Evolutionary conservation across 306 rosid genomes (phyloP), one percentile per base, ranked within the genome.

Genomic region (Erythrophleum fordii): DNA sequence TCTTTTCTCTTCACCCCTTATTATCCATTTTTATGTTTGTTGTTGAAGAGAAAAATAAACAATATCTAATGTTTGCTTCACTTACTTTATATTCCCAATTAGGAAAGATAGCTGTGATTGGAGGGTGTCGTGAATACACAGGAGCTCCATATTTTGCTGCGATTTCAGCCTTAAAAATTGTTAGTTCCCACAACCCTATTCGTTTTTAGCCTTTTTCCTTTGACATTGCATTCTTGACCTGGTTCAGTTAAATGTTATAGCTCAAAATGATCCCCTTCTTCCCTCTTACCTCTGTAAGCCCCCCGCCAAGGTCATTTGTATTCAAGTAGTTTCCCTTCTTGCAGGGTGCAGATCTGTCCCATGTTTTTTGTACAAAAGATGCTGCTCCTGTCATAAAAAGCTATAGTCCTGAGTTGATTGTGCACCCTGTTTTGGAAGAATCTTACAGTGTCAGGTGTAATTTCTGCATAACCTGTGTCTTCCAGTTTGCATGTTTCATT

Each of bases 71-170:
- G 11, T 45, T 44, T 61, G 22, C 48, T 59, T 81, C 75, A 44
- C 69, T 86, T 84, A 22, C 48, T 68, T 68, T 42, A 17, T 82
- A 84, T 82, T 74, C 79, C 26, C 20, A 48, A 66, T 77, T 93
- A 93, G 99, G 97, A 80, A 95, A 89, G 58, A 85, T 92, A 84
- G 98, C 98, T 84, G 93, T 94, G 55, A 88, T 94, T 37, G 96
- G 99, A 39, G 99, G 99, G 34, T 95, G 99, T 82, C 99, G 99
- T 64, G 99, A 95, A 81, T 95, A 95, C 80, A 95, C 99, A 0
- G 99, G 99, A 49, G 99, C 99, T 76, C 99, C 99, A 52, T 95
- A 93, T 75, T 95, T 93, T 81, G 92, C 99, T 52, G 99, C 99
- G 42, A 91, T 95, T 86, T 91, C 99, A 28, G 98, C 99, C 72